Evolutionary conservation across 208 protist species (phyloP).

Genomic region (Trypanosoma mega): DNA sequence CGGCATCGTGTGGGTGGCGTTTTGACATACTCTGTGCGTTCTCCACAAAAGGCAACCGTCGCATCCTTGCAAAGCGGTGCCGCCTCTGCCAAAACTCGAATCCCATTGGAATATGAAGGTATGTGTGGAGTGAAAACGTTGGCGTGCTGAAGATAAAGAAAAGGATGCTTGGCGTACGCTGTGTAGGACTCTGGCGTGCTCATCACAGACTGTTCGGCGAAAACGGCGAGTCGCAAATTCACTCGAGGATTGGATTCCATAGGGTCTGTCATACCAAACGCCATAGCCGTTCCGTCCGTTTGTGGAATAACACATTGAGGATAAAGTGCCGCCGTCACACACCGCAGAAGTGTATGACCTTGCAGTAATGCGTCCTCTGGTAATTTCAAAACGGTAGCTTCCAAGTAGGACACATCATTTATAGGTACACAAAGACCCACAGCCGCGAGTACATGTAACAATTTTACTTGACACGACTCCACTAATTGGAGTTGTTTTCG

Average conservation of each 20-base stretch:
- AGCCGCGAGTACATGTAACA: constrained; percentile 21
- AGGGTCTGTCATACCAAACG: constrained; percentile 16
- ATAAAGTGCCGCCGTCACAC: constrained; percentile 69
- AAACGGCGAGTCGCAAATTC: constrained; percentile 33
- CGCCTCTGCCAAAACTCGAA: constrained; percentile 30
- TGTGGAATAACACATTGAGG: constrained; percentile 56
- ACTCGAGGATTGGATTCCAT: background rate
- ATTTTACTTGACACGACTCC: constrained; percentile 19
- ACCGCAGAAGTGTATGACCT: constrained; percentile 38
- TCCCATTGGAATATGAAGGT: too few species aligned
- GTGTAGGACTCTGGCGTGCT: constrained; percentile 14
- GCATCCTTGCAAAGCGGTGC: constrained; percentile 58
- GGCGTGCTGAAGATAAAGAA: constrained; percentile 46
- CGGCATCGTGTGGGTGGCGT: constrained; percentile 58
- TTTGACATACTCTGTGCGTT: constrained; percentile 42
- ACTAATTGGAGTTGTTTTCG: constrained; percentile 33
- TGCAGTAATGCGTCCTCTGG: constrained; percentile 38
- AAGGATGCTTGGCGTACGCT: constrained; percentile 23
- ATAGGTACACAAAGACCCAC: constrained; percentile 6
- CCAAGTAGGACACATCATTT: constrained; percentile 5
- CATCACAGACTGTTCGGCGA: constrained; percentile 30
- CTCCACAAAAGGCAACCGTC: constrained; percentile 65
- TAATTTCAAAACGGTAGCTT: constrained; percentile 29
- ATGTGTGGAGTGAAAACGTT: too few species aligned
- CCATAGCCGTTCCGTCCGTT: constrained; percentile 28